These are phyloP conservation scores for Begonia fuchsioides DNA, from an alignment of 306 rosid species.

Conservation along the genomic window DNA sequence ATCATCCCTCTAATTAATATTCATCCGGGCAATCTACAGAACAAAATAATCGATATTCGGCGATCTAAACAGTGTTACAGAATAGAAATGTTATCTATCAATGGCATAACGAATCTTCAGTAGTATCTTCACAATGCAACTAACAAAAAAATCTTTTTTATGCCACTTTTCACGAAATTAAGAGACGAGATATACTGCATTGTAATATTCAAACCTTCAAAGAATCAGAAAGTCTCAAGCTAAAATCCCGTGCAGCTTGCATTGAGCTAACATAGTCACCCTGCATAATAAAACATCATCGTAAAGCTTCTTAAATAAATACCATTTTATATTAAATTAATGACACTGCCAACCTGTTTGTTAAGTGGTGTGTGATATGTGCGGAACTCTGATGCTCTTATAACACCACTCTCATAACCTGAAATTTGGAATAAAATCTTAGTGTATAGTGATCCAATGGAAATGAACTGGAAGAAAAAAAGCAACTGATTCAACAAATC, in stretches of 20 bases:
- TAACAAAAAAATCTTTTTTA: too few species aligned
- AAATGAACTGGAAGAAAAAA: too few species aligned
- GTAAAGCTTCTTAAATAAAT: background rate
- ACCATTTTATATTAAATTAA: background rate
- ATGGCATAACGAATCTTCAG: too few species aligned
- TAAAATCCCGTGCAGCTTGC: slow-evolving; percentile 77
- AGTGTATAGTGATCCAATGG: background rate
- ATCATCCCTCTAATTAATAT: background rate
- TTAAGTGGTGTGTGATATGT: slow-evolving; percentile 92
- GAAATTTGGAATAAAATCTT: slow-evolving; percentile 17
- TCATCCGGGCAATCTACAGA: background rate
- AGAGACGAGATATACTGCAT: slow-evolving; percentile 1
- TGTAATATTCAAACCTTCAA: slow-evolving; percentile 49
- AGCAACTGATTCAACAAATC: too few species aligned
- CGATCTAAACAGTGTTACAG: slow-evolving; percentile 2
- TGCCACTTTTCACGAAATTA: too few species aligned
- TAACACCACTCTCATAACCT: slow-evolving; percentile 69
- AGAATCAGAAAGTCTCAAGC: slow-evolving; percentile 52
- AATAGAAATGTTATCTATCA: too few species aligned
- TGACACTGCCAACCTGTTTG: slow-evolving; percentile 40
- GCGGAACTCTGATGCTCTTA: slow-evolving; percentile 87
- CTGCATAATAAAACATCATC: slow-evolving; percentile 27
- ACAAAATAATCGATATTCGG: background rate
- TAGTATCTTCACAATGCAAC: too few species aligned
- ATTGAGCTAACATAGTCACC: slow-evolving; percentile 78